Base-by-base conservation (phyloP, 352 stramenopile species). In the Globisporangium solare region DNA sequence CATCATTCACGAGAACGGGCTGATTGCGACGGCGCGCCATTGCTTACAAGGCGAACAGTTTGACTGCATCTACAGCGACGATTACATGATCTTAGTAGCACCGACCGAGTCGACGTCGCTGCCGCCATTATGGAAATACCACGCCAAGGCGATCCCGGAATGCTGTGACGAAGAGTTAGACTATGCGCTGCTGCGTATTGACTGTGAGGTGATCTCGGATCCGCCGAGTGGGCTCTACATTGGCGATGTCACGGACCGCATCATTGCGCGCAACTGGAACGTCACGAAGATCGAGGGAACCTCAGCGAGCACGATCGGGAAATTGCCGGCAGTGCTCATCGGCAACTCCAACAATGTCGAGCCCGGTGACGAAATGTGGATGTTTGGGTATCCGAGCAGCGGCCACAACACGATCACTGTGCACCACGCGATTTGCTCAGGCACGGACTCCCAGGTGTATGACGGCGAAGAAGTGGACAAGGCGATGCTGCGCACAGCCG, bases 391-490 rank as follows among this genome's bases (percentile, higher is more conserved):
- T 52, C 85, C 85, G 18, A 94, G 85, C 64, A 92, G 80, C 46
- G 85, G 85, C 18, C 85, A 94, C 71, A 94, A 94, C 62, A 94
- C 85, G 21, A 94, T 94, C 67, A 94, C 85, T 2, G 85, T 94
- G 54, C 85, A 94, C 61, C 83, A 92, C 56, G 85, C 85, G n/a
- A 94, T 94, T 56, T 94, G 85, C 61, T 94, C 85, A 3, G 85
- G 85, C 47, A 94, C 85, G 24, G 85, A 94, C 60, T 92, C 82
- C 54, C 85, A 94, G 67, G 67, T 92, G 31, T 94, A 92, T 60
- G 74, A 92, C 43, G 81, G 80, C 46, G 77, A 90, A 61, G 85
- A 94, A 63, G 77, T 94, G 7, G 79, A 79, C 69, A 94, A 94
- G 62, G 85, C 85, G 21, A 92, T 94, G 83, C 67, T 94, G 35